These are phyloP conservation scores for Iris macrosiphon DNA, from an alignment of 106 monocot species.

Conservation along the genomic window DNA sequence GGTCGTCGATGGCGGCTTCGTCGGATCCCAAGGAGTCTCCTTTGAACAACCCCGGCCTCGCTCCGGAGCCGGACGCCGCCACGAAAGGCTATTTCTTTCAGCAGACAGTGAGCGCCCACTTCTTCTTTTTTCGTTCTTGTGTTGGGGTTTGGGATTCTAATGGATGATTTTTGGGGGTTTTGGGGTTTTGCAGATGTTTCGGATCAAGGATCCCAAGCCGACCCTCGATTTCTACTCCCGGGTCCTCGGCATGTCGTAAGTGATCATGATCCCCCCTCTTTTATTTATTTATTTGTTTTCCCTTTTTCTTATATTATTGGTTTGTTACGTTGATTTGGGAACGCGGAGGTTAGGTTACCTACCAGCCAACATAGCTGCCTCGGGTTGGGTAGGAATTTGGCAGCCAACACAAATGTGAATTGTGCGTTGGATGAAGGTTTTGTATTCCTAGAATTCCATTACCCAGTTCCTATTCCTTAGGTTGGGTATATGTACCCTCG, in stretches of 20 bases:
- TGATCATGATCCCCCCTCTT: neutral
- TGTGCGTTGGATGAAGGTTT: too few relatives aligned
- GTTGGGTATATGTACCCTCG: too few relatives aligned
- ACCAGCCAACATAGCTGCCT: too few relatives aligned
- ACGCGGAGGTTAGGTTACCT: too few relatives aligned
- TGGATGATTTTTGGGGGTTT: neutral
- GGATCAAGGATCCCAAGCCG: conserved; percentile 88
- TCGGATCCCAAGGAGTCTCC: conserved; percentile 60
- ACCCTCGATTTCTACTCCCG: conserved; percentile 98
- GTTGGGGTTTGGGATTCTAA: neutral
- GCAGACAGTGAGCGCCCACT: conserved; percentile 56
- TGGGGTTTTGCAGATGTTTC: conserved; percentile 74
- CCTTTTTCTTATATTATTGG: neutral
- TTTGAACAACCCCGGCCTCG: conserved; percentile 85
- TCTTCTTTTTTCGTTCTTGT: neutral
- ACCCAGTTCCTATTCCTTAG: too few relatives aligned
- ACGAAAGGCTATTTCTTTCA: conserved; percentile 94
- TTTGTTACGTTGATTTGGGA: too few relatives aligned
- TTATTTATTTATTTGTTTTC: neutral
- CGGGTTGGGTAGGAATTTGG: too few relatives aligned
- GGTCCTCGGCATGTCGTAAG: conserved; percentile 96
- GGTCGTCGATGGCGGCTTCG: conserved; percentile 36
- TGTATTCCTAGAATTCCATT: too few relatives aligned
- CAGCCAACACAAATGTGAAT: too few relatives aligned
- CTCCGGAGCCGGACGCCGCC: conserved; percentile 50